These are phyloP conservation scores for Schizothecium vesticola DNA, from an alignment of 495 filamentous ascomycete genomes.

Conservation along the genomic window DNA sequence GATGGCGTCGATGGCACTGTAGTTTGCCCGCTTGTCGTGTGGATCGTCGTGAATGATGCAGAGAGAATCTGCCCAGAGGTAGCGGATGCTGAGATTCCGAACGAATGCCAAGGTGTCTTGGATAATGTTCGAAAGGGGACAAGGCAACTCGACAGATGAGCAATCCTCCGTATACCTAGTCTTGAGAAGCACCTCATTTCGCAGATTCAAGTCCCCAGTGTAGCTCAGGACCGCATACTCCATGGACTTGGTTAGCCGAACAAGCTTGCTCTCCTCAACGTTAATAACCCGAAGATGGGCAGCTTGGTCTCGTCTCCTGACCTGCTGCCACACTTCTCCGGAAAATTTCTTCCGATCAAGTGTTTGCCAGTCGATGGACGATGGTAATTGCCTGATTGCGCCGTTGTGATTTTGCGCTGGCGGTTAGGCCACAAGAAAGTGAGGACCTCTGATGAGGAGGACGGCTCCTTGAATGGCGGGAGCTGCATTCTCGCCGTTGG, in stretches of 20 bases:
- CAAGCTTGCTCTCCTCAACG: background rate
- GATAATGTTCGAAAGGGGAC: background rate
- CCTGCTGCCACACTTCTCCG: no score
- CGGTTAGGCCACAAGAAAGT: no score
- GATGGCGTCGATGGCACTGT: background rate
- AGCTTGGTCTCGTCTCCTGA: no score
- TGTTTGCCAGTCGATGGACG: no score
- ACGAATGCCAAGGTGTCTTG: background rate
- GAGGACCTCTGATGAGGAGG: no score
- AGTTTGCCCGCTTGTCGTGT: background rate
- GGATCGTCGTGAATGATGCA: background rate
- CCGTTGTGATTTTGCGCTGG: no score
- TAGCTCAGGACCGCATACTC: conserved; percentile 7
- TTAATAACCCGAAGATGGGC: background rate
- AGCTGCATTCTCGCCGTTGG: no score
- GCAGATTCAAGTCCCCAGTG: background rate
- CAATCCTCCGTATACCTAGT: background rate
- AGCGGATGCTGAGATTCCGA: background rate
- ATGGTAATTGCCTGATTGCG: no score
- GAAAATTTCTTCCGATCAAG: no score
- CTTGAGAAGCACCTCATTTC: background rate
- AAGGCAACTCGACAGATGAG: background rate
- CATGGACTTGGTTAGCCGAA: background rate
- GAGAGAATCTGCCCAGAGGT: no score
- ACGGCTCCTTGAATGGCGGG: no score